A percentile compares a stretch with the other conserved stretches of the same genome.
Evolutionary conservation across 139 green algal species (phyloP).

Genomic region (Ostreobium quekettii): DNA sequence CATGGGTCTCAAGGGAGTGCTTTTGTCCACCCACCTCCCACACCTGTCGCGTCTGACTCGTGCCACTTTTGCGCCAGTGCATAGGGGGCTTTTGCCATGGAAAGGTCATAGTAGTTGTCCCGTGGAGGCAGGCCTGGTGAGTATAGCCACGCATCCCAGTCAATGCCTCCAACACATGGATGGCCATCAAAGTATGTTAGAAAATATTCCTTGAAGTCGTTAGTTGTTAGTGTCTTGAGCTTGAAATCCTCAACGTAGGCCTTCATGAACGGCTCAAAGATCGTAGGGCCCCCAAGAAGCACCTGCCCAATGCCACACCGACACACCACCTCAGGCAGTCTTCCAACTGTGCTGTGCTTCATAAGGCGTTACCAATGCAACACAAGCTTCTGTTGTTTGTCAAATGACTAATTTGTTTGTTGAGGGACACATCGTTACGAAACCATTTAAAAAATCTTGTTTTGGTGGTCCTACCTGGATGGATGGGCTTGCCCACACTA

Average conservation of each 20-base stretch:
- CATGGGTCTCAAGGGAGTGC: no score
- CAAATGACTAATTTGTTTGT: no score
- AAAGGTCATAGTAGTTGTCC: slow-evolving; percentile 61
- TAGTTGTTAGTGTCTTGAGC: slow-evolving; percentile 40
- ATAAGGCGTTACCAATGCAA: neutral
- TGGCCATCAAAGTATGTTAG: slow-evolving; percentile 49
- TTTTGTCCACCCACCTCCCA: no score
- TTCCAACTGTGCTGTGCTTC: neutral
- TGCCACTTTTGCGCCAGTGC: slow-evolving; percentile 62
- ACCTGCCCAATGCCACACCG: slow-evolving; percentile 23
- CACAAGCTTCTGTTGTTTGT: slow-evolving; percentile 18
- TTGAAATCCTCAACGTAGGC: slow-evolving; percentile 40
- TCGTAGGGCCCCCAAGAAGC: slow-evolving; percentile 49
- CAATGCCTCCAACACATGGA: slow-evolving; percentile 31
- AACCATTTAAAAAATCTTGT: no score
- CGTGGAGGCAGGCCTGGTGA: slow-evolving; percentile 64
- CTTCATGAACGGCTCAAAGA: slow-evolving; percentile 64
- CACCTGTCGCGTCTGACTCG: slow-evolving; percentile 47
- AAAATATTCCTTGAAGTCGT: slow-evolving; percentile 59
- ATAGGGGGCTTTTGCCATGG: slow-evolving; percentile 43
- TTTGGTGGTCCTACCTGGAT: no score
- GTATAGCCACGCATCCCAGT: slow-evolving; percentile 75
- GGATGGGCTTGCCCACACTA: no score
- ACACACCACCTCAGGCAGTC: slow-evolving; percentile 8
- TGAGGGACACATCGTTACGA: no score